Evolutionary conservation across 352 stramenopile genomes (phyloP).

Genomic region (Phytopythium boreale): DNA sequence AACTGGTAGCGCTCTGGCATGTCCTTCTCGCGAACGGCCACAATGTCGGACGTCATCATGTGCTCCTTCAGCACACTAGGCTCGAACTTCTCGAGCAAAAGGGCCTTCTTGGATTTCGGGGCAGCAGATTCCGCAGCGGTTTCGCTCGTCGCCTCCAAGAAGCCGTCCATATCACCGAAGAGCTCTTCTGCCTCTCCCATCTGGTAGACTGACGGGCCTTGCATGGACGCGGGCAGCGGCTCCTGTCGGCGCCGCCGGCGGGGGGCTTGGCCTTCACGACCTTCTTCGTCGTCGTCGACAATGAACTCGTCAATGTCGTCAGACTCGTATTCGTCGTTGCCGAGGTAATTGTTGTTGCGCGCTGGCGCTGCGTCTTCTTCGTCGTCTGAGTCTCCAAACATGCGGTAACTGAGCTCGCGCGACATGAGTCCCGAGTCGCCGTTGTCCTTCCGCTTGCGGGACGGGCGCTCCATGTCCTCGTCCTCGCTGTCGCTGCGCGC

Average conservation of each 20-base stretch:
- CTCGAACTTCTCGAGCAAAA: constrained; percentile 87
- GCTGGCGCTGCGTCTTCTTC: constrained; percentile 73
- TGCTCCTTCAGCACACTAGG: constrained; percentile 84
- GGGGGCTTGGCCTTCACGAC: constrained; percentile 63
- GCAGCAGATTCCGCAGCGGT: constrained; percentile 24
- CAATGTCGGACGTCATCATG: constrained; percentile 87
- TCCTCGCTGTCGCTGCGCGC: constrained; percentile 73
- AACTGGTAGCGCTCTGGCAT: constrained; percentile 78
- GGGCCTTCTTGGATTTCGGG: constrained; percentile 76
- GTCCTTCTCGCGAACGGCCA: constrained; percentile 78
- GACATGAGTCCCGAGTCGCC: constrained; percentile 82
- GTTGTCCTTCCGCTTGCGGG: constrained; percentile 64
- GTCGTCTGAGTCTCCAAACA: constrained; percentile 89
- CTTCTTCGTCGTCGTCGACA: constrained; percentile 88
- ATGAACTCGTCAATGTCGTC: constrained; percentile 91
- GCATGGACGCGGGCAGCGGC: constrained; percentile 67
- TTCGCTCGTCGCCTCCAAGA: constrained; percentile 77
- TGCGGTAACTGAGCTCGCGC: constrained; percentile 82
- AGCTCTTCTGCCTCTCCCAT: constrained; percentile 89
- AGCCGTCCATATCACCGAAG: constrained; percentile 88
- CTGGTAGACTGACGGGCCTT: constrained; percentile 87
- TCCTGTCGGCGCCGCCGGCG: constrained; percentile 77
- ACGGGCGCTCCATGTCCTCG: constrained; percentile 66
- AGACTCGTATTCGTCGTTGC: constrained; percentile 87
- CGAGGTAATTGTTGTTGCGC: constrained; percentile 73